These are phyloP conservation scores for Tolypocladium paradoxum DNA, from an alignment of 2,329 filamentous ascomycete species.

Conservation along the genomic window DNA sequence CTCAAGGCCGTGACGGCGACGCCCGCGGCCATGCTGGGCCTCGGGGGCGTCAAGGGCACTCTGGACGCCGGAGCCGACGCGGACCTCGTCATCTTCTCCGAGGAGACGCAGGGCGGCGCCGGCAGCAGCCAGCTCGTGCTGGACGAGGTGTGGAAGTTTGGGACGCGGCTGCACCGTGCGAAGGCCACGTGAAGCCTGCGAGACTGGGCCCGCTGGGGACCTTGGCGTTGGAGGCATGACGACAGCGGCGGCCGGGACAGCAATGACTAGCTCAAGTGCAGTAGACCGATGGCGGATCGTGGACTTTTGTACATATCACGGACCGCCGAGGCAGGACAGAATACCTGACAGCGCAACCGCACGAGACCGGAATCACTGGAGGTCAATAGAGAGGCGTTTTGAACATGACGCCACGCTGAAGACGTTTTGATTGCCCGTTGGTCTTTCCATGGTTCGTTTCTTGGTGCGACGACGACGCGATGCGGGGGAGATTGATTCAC, in stretches of 20 bases:
- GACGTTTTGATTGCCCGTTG: not conserved
- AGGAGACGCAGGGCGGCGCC: conserved; percentile 29
- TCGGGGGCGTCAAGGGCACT: conserved; percentile 56
- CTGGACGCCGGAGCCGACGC: conserved; percentile 54
- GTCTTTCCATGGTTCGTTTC: not conserved
- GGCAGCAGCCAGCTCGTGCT: conserved; percentile 44
- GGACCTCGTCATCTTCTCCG: conserved; percentile 57
- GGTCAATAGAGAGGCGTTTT: not conserved
- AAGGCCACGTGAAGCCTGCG: not conserved
- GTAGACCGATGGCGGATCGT: not conserved
- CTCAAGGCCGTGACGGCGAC: conserved; percentile 65
- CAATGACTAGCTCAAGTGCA: not conserved
- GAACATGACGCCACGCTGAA: not conserved
- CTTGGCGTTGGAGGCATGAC: not conserved
- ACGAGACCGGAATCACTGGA: not conserved
- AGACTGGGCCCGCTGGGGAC: no score
- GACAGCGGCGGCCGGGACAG: not conserved
- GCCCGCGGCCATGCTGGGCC: conserved; percentile 65
- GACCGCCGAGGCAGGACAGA: not conserved
- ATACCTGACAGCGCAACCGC: not conserved
- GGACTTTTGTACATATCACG: not conserved
- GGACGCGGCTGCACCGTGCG: conserved; percentile 34
- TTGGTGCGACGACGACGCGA: not conserved
- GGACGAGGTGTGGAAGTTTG: conserved; percentile 78
- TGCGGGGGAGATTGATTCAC: not conserved